Conservation (phyloP, 768 basidiomycete genomes). For the Suillus variegatus region DNA sequence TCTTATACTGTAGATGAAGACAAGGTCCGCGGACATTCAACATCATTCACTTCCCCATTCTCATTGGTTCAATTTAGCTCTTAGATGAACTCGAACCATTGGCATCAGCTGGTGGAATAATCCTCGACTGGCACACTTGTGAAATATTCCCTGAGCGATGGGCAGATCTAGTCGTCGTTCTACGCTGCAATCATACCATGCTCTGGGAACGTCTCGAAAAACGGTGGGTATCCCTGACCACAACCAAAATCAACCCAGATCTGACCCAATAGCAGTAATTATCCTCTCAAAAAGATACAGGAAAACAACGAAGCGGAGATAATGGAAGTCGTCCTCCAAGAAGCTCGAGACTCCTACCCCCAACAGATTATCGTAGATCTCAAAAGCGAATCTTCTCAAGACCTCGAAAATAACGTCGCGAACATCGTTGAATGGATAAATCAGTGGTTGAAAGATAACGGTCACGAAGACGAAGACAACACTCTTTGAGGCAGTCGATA, state of each 20-base stretch:
- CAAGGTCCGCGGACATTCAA: slow-evolving; percentile 55
- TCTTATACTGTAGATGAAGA: slow-evolving; percentile 95
- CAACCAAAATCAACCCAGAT: not conserved
- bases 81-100: slow-evolving; percentile 85
- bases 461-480: not conserved
- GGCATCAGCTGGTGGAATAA: slow-evolving; percentile 68
- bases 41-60: not conserved
- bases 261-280: slow-evolving; percentile 53
- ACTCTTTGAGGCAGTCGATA: too few relatives aligned
- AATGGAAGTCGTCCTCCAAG: slow-evolving; percentile 89
- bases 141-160: slow-evolving; percentile 95
- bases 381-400: slow-evolving; percentile 70
- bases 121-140: slow-evolving; percentile 95
- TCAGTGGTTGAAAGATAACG: slow-evolving; percentile 55
- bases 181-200: slow-evolving; percentile 83
- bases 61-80: slow-evolving; percentile 47
- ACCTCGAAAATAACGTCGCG: slow-evolving; percentile 85
- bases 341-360: slow-evolving; percentile 85
- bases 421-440: slow-evolving; percentile 89
- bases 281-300: slow-evolving; percentile 90
- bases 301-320: slow-evolving; percentile 99
- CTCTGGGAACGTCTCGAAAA: slow-evolving; percentile 92
- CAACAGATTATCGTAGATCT: slow-evolving; percentile 87
- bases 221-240: slow-evolving; percentile 51
- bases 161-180: slow-evolving; percentile 92